Conservation (phyloP, 192 early-diverging fungal genomes). For the Gonapodya sp. region DNA sequence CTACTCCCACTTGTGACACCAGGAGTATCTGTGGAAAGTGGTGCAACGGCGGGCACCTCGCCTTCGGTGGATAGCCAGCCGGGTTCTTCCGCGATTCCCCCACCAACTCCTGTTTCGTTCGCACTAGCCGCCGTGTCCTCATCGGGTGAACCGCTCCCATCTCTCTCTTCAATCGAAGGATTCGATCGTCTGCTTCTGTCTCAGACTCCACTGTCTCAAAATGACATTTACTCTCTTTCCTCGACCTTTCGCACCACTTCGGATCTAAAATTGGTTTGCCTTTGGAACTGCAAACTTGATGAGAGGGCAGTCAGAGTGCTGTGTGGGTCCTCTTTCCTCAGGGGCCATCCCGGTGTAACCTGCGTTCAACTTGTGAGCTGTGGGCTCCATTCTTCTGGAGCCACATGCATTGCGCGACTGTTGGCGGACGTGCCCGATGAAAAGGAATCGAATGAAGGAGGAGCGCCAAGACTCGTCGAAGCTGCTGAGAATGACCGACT, state of each 20-base stretch:
- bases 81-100: background rate
- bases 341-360: background rate
- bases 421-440: background rate
- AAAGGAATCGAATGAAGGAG: background rate
- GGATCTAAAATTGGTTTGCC: background rate
- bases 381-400: background rate
- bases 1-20: background rate
- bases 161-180: background rate
- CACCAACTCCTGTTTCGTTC: background rate
- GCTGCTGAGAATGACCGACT: background rate
- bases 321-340: background rate
- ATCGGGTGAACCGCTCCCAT: background rate
- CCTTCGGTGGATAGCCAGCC: background rate
- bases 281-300: background rate
- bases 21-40: background rate
- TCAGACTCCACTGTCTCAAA: background rate
- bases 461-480: background rate
- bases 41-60: background rate
- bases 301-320: background rate
- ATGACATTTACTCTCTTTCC: background rate
- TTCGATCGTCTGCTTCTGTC: background rate
- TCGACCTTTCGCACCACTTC: background rate
- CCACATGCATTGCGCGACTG: background rate
- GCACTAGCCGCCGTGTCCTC: background rate
- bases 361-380: background rate